phyloP scores from a whole-genome alignment of 73 alveolate species.

The Paramecium pentaurelia region DNA sequence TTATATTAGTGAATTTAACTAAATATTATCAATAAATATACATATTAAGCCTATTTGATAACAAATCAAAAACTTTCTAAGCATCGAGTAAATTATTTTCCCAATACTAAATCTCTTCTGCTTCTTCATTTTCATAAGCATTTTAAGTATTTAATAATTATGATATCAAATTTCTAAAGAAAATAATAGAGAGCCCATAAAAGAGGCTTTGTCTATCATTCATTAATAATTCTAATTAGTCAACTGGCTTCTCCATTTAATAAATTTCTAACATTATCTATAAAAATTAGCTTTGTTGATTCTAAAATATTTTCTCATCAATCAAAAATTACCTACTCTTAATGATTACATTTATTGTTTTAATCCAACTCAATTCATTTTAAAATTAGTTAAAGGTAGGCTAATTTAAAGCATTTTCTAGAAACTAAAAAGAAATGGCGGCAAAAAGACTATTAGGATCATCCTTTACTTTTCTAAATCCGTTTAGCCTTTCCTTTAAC shows the following conservation, averaged over 20 bases:
- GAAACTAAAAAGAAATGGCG: neutral
- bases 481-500: neutral
- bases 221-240: neutral
- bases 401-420: neutral
- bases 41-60: neutral
- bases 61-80: neutral
- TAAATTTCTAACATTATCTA: neutral
- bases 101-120: neutral
- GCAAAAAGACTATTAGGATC: neutral
- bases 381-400: neutral
- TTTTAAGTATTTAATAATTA: neutral
- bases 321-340: neutral
- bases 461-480: neutral
- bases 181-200: neutral
- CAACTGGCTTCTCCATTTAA: neutral
- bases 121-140: neutral
- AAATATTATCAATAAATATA: neutral
- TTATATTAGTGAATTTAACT: neutral
- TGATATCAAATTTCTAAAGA: neutral
- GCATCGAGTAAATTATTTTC: neutral
- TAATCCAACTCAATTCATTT: neutral
- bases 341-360: neutral
- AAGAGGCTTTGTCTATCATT: neutral
- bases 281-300: neutral
- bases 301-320: neutral